Evolutionary conservation across 495 filamentous ascomycete species (phyloP), one percentile per base, ranked within the genome.

Genomic region (Xylaria longipes): DNA sequence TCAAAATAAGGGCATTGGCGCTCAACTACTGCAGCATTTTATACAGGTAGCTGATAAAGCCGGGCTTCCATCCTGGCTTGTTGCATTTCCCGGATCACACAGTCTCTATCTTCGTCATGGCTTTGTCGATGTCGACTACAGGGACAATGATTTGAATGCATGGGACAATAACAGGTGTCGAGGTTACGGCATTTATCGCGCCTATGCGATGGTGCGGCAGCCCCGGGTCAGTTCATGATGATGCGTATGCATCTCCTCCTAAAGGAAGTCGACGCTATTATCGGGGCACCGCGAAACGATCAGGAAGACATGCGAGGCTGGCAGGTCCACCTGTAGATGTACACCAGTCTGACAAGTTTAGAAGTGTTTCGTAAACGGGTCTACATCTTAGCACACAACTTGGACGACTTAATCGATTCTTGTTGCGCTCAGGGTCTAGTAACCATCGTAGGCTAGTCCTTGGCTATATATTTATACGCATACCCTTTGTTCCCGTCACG

Each of bases 121-220:
- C 15, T 72, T 69, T 64, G 37, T 9, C 43, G 65, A 72, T 39
- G 57, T 33, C 7, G 43, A 43, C 37, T 37, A 72, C 22, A 20
- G 31, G 1, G 71, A 72, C 56, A 27, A 63, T 48, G 71, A 72
- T 69, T 27, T 72, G 25, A 69, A 56, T 4, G 41, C 50, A 27
- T 72, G 64, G 64, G 65, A 63, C 45, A 60, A 63, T 45, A 41
- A 62, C 46, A 68, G 35, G 17, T 37, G 31, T 37, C 48, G 50
- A 35, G 64, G 71, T 3, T 68, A 43, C 37, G 71, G 71, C 11
- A 43, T 72, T 1, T 72, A 69, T 60, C 64, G 71, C 14, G 31
- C 31, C 12, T 61, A 39, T 39, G 57, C 57, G 8, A 61, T 61
- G 57, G 57, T 61, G 33, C 57, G 57, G 35, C 57, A 33, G 54